Evolutionary conservation across 176 grass and related monocot genomes (phyloP), one percentile per base, ranked within the genome.

Genomic region (Poa annua): DNA sequence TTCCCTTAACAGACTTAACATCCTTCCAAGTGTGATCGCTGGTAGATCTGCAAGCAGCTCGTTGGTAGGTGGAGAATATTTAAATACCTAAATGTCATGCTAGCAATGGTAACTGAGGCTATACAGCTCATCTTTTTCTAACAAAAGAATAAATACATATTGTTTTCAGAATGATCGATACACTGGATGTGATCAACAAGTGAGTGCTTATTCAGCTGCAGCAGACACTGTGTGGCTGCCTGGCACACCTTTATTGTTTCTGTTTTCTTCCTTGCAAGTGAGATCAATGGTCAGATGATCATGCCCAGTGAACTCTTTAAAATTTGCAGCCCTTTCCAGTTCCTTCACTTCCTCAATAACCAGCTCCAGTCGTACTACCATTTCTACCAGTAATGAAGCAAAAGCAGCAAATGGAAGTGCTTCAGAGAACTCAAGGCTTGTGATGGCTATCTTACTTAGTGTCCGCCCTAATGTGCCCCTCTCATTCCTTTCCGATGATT

Each of bases 351-450:
- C 96, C 73, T 98, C 92, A 15, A 98, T 98, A 45, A 98, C 91
- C n/a, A 93, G 77, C 80, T 98, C 92, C 62, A 93, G 75, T 79
- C 96, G 85, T 4, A 90, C 91, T 51, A 89, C 92, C 96, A 95
- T 98, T 84, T 98, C 96, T 66, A 98, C 96, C 55, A 98, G 62
- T 81, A 95, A 64, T 49, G 92, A 92, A 20, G 96, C 92, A 74
- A 98, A 98, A 25, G 96, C 96, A 12, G 96, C 91, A 62, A 95
- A 95, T 29, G 96, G 92, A 6, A 98, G 91, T 34, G 96, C 96
- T 70, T 98, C 83, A 3, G 92, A 98, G 54, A 98, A 95, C 80
- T 95, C 96, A 2, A 95, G 91, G 82, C 92, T 97, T 8, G 85
- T 92, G 20, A 91, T 71, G 41, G 81, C 92, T 60, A 93, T 93